Percentiles rank a stretch among this genome's conserved stretches.
These are phyloP conservation scores for Chrysosporium keratinophilum DNA, from an alignment of 2,329 filamentous ascomycete genomes.

Conservation along the genomic window DNA sequence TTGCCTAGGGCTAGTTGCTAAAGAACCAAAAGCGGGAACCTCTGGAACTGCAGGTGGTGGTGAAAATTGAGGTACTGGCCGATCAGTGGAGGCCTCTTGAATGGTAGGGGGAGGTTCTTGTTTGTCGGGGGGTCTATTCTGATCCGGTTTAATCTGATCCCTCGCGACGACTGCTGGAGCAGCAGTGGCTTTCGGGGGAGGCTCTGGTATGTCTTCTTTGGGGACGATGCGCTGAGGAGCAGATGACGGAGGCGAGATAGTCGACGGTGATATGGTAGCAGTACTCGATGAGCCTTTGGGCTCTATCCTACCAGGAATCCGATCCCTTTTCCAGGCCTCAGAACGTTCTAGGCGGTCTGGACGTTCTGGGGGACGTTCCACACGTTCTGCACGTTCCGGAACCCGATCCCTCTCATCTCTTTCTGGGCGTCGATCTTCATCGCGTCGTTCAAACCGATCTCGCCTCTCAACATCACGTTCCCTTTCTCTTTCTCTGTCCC, in stretches of 20 bases:
- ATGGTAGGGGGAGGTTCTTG: neutral
- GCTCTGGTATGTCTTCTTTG: constrained; percentile 4
- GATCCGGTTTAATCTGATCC: constrained; percentile 10
- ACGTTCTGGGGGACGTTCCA: too few relatives aligned
- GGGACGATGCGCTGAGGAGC: neutral
- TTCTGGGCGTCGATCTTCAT: constrained; percentile 25
- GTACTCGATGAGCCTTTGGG: constrained; percentile 21
- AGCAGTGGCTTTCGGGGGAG: constrained; percentile 8
- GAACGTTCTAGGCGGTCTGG: constrained; percentile 17
- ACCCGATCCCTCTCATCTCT: constrained; percentile 20
- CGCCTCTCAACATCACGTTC: constrained; percentile 17
- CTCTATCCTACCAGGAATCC: constrained; percentile 21
- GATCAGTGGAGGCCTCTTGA: constrained; percentile 25
- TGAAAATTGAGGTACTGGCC: constrained; percentile 25
- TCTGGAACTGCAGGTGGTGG: constrained; percentile 34
- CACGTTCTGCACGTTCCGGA: constrained; percentile 12
- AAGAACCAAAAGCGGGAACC: constrained; percentile 35
- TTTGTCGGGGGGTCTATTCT: constrained; percentile 4
- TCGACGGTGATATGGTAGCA: constrained; percentile 14
- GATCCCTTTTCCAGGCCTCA: constrained; percentile 34
- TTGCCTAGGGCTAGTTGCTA: neutral
- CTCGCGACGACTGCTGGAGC: neutral
- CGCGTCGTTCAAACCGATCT: constrained; percentile 17
- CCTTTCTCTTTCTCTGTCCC: constrained; percentile 20
- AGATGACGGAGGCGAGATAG: constrained; percentile 12